Evolutionary conservation across 1,139 yeast species (phyloP), one percentile per base, ranked within the genome.

Genomic region (Saccharomyces hybrid): DNA sequence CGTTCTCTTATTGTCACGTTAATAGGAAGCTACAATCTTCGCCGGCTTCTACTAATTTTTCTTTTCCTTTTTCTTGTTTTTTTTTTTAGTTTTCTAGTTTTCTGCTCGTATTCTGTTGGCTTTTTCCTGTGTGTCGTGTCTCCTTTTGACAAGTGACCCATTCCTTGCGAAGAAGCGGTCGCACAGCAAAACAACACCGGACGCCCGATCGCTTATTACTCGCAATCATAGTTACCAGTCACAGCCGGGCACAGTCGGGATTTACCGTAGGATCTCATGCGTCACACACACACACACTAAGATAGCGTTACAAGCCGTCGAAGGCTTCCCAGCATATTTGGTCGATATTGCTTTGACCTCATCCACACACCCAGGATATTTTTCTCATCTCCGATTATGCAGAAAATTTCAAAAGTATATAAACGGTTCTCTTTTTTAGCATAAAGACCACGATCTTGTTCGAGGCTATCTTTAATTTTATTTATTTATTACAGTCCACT

Each of bases 51-150:
- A 38, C 42, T 38, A 38, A 38, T 38, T 38, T 38, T 38, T 8
- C 25, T 38, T 38, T n/a, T 38, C 23, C 42, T 38, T 38, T 38
- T 38, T 38, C 42, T 38, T 38, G 23, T n/a, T 38, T 16, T 38
- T 38, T 16, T 38, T 34, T n/a, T 34, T 32, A 27, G 11, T 28
- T 34, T 38, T 38, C 42, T 38, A 38, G 19, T 38, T 38, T 38
- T 38, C 42, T 38, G 42, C 42, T 38, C 42, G 42, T 38, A 38
- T 38, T 38, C 42, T 38, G 42, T 38, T 38, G 42, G 42, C 11
- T 38, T 38, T 38, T 38, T 11, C 42, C 42, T 38, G 42, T 38
- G 23, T 19, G 23, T 19, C 23, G 23, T 38, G 25, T 38, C 42
- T 38, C 42, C 42, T 38, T 38, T 38, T 16, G 23, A 38, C 23